These are phyloP conservation scores for Cutaneotrichosporon sp. DNA, from an alignment of 1,284 basidiomycete species.

Conservation along the genomic window DNA sequence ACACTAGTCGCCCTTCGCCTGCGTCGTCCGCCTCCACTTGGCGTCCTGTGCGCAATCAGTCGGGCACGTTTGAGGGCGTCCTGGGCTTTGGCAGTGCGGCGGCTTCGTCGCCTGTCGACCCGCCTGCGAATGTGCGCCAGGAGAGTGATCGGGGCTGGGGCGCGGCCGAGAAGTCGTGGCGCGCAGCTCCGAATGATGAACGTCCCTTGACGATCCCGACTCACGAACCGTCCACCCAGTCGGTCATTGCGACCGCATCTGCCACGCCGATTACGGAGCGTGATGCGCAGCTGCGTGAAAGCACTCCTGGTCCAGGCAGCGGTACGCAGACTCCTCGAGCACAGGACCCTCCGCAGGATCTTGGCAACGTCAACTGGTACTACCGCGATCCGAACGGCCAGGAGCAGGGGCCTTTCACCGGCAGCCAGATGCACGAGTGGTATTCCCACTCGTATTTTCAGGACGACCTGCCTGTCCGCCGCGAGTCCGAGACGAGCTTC, in stretches of 20 bases:
- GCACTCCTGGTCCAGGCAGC: conserved; percentile 12
- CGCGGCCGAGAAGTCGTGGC: conserved; percentile 45
- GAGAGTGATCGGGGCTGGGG: conserved; percentile 30
- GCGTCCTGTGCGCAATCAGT: conserved; percentile 36
- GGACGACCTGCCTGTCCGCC: conserved; percentile 77
- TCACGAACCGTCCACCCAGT: conserved; percentile 20
- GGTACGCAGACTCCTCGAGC: conserved; percentile 8
- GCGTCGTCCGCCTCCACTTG: conserved; percentile 32
- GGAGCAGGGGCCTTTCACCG: conserved; percentile 90
- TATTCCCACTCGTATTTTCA: conserved; percentile 85
- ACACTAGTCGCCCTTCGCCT: conserved; percentile 3
- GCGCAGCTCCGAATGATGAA: conserved; percentile 9
- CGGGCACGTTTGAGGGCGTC: conserved; percentile 48
- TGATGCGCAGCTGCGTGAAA: conserved; percentile 32
- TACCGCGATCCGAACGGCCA: conserved; percentile 87
- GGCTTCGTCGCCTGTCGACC: conserved; percentile 1
- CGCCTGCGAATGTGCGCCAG: conserved; percentile 25
- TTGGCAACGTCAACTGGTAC: conserved; percentile 75
- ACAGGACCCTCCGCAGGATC: conserved; percentile 50
- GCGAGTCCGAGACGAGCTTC: conserved; percentile 51
- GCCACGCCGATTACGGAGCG: conserved; percentile 39
- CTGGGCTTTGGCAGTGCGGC: conserved; percentile 36
- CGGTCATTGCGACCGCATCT: conserved; percentile 35
- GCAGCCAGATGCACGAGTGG: conserved; percentile 94
- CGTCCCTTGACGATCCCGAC: conserved; percentile 3